These are phyloP conservation scores for Candida germanica DNA, from an alignment of 805 yeast species.

Conservation along the genomic window DNA sequence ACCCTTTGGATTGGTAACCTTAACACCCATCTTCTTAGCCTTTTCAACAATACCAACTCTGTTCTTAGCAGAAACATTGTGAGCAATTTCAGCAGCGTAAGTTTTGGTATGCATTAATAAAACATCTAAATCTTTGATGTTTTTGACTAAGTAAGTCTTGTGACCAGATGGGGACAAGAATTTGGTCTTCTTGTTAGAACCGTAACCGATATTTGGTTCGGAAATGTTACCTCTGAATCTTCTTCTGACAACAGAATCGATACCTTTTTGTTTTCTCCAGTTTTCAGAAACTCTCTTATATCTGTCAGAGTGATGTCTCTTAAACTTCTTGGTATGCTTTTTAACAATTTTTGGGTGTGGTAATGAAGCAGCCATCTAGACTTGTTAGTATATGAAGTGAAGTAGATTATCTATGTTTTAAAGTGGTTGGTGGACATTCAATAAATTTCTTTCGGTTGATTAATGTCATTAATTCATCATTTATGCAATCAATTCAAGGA, in stretches of 20 bases:
- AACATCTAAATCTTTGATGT: slow-evolving; percentile 90
- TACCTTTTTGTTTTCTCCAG: slow-evolving; percentile 99
- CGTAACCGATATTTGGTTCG: slow-evolving; percentile 99
- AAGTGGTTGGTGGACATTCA: no score
- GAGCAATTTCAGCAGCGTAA: slow-evolving; percentile 99
- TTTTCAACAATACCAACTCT: slow-evolving; percentile 93
- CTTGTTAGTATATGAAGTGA: slow-evolving; percentile 10
- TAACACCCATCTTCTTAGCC: slow-evolving; percentile 97
- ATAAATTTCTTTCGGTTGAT: no score
- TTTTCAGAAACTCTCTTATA: slow-evolving; percentile 96
- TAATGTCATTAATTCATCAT: no score
- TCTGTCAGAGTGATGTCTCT: slow-evolving; percentile 99
- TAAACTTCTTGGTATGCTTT: slow-evolving; percentile 98
- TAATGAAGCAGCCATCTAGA: slow-evolving; percentile 85
- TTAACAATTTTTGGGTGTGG: slow-evolving; percentile 99
- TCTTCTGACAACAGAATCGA: slow-evolving; percentile 99
- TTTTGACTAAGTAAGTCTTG: slow-evolving; percentile 93
- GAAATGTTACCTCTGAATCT: slow-evolving; percentile 99
- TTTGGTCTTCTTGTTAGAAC: slow-evolving; percentile 98
- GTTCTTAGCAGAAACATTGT: slow-evolving; percentile 97
- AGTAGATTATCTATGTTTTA: no score
- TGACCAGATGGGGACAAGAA: slow-evolving; percentile 96
- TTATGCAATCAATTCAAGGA: no score
- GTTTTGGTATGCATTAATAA: slow-evolving; percentile 96
- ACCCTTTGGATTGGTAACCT: slow-evolving; percentile 99